These are phyloP conservation scores for Skeletonema grethae DNA, from an alignment of 108 stramenopile genomes.

Conservation along the genomic window DNA sequence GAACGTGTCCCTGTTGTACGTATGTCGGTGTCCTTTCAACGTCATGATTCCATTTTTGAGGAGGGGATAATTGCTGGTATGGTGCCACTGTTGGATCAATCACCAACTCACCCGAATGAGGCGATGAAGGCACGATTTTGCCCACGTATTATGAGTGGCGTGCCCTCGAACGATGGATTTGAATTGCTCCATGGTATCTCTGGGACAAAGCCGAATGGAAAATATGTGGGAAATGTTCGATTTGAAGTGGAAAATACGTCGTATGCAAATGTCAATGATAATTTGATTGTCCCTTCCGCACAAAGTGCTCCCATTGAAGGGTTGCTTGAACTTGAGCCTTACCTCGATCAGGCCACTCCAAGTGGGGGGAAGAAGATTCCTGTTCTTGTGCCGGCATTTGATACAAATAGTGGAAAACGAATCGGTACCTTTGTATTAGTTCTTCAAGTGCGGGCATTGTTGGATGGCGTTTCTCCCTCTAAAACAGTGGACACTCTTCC, in stretches of 20 bases:
- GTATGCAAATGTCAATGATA: constrained; percentile 3
- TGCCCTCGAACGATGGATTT: constrained; percentile 8
- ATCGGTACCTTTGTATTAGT: constrained; percentile 58
- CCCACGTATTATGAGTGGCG: constrained; percentile 25
- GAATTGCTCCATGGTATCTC: constrained; percentile 35
- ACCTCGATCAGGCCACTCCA: constrained; percentile 22
- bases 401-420: constrained; percentile 35
- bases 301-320: constrained; percentile 29
- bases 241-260: constrained; percentile 9
- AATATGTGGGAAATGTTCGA: constrained; percentile 35
- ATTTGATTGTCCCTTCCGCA: neutral
- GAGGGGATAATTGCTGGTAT: constrained; percentile 23
- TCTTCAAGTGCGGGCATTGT: constrained; percentile 46
- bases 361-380: constrained; percentile 18
- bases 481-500: neutral
- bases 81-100: constrained; percentile 35
- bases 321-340: constrained; percentile 32
- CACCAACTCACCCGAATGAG: constrained; percentile 5
- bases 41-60: constrained; percentile 42
- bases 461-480: constrained; percentile 17
- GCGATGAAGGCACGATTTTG: constrained; percentile 29
- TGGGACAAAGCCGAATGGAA: constrained; percentile 35
- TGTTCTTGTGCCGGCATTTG: constrained; percentile 52
- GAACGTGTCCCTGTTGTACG: constrained; percentile 11
- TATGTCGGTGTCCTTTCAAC: constrained; percentile 15